Percentiles rank a stretch among this genome's conserved stretches.
Conservation (phyloP, 2,329 filamentous ascomycete genomes). For the Verticillium klebahnii region DNA sequence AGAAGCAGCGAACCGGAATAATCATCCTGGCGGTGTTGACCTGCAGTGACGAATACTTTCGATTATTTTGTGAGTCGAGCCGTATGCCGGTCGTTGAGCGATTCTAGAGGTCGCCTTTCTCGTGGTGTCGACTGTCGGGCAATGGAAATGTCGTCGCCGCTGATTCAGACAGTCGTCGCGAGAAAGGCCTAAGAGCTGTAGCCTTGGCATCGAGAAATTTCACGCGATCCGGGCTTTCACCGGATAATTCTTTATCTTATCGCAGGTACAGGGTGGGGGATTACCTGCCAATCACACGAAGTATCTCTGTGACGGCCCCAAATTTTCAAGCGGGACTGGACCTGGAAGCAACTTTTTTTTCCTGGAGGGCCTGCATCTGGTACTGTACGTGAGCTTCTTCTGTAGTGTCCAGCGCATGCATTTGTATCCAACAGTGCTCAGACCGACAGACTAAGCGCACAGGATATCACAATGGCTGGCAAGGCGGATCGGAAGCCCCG, state of each 20-base stretch:
- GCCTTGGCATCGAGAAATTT: slow-evolving; percentile 8
- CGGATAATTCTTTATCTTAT: slow-evolving; percentile 12
- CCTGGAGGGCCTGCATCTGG: background rate
- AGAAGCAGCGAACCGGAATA: slow-evolving; percentile 97
- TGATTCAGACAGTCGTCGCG: background rate
- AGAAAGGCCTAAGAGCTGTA: background rate
- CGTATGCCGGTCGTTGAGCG: background rate
- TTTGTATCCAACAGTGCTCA: background rate
- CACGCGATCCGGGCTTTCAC: slow-evolving; percentile 8
- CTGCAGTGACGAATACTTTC: background rate
- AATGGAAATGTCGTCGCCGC: background rate
- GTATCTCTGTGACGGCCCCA: slow-evolving; percentile 8
- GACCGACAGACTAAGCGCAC: background rate
- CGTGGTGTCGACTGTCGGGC: background rate
- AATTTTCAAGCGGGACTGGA: slow-evolving; percentile 13
- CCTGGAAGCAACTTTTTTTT: slow-evolving; percentile 12
- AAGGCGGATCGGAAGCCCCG: slow-evolving; percentile 23
- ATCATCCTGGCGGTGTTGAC: slow-evolving; percentile 65
- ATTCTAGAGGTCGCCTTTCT: background rate
- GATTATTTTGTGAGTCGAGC: background rate
- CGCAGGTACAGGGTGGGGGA: slow-evolving; percentile 3
- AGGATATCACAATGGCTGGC: slow-evolving; percentile 26
- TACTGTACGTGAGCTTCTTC: slow-evolving; percentile 1
- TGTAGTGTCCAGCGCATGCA: background rate
- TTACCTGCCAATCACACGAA: slow-evolving; percentile 1